These are phyloP conservation scores for Penicillium roqueforti DNA, from an alignment of 495 filamentous ascomycete genomes.

Conservation along the genomic window DNA sequence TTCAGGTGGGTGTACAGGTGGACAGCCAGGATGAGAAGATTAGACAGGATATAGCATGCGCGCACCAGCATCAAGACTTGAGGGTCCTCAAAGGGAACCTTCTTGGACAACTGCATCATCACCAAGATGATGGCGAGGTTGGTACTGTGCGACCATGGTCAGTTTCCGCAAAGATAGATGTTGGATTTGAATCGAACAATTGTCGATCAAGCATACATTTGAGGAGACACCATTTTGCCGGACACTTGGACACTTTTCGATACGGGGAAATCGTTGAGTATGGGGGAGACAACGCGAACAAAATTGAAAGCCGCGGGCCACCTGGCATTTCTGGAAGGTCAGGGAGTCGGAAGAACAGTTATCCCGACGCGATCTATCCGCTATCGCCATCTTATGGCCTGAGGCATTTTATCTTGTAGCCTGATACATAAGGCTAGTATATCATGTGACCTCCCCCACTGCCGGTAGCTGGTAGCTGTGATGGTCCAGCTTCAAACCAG, in stretches of 20 bases:
- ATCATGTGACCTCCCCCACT: not conserved
- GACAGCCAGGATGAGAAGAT: conserved; percentile 77
- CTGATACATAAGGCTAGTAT: not conserved
- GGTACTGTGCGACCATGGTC: conserved; percentile 53
- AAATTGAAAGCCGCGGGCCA: conserved; percentile 20
- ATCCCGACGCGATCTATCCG: not conserved
- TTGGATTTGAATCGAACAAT: not conserved
- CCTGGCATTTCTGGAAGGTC: conserved; percentile 22
- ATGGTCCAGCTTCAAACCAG: conserved; percentile 10
- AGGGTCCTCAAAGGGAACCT: conserved; percentile 90
- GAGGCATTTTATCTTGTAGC: not conserved
- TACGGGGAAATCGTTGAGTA: conserved; percentile 15
- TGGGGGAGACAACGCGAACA: conserved; percentile 25
- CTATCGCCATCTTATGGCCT: not conserved
- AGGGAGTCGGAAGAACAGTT: conserved; percentile 13
- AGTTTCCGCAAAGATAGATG: conserved; percentile 6
- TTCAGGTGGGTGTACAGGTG: conserved; percentile 76
- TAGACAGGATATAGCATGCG: conserved; percentile 77
- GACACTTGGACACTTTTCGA: conserved; percentile 5
- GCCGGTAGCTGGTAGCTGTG: not conserved
- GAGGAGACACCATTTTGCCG: conserved; percentile 47
- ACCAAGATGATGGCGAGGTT: conserved; percentile 92
- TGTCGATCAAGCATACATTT: conserved; percentile 34
- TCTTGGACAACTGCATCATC: conserved; percentile 97
- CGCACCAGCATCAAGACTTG: conserved; percentile 79